Evolutionary conservation across 2,329 filamentous ascomycete species (phyloP).

Genomic region (Epichloe coenophiala): DNA sequence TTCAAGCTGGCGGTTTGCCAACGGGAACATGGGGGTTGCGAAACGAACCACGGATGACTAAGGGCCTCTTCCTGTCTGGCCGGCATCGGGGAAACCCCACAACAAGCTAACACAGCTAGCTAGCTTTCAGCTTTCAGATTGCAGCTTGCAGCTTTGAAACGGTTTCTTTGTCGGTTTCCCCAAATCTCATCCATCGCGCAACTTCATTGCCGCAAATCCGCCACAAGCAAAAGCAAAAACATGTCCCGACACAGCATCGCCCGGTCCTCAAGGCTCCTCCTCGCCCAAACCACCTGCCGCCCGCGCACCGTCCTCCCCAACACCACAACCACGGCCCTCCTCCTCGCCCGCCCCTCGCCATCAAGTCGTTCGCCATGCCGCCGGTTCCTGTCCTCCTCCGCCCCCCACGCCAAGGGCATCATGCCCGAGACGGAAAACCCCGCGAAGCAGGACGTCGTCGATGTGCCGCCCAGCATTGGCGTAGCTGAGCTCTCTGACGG

Average conservation of each 20-base stretch:
- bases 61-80: no score
- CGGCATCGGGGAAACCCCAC: no score
- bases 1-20: background rate
- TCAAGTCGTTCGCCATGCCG: background rate
- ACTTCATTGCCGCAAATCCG: background rate
- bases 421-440: conserved; percentile 47
- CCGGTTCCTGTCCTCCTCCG: conserved; percentile 18
- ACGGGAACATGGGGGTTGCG: background rate
- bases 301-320: conserved; percentile 12
- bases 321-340: background rate
- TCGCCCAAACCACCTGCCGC: conserved; percentile 19
- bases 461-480: conserved; percentile 25
- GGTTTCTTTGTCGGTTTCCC: no score
- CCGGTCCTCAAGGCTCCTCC: conserved; percentile 25
- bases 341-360: conserved; percentile 1
- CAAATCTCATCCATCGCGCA: background rate
- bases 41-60: background rate
- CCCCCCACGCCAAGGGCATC: conserved; percentile 31
- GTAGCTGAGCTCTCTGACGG: conserved; percentile 52
- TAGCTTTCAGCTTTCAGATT: no score
- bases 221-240: background rate
- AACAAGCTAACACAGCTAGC: no score
- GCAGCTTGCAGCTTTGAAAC: no score
- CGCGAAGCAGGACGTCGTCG: conserved; percentile 26
- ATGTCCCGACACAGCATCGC: conserved; percentile 21